These are phyloP conservation scores for Samsoniella hepiali DNA, from an alignment of 2,329 filamentous ascomycete genomes.

Conservation along the genomic window DNA sequence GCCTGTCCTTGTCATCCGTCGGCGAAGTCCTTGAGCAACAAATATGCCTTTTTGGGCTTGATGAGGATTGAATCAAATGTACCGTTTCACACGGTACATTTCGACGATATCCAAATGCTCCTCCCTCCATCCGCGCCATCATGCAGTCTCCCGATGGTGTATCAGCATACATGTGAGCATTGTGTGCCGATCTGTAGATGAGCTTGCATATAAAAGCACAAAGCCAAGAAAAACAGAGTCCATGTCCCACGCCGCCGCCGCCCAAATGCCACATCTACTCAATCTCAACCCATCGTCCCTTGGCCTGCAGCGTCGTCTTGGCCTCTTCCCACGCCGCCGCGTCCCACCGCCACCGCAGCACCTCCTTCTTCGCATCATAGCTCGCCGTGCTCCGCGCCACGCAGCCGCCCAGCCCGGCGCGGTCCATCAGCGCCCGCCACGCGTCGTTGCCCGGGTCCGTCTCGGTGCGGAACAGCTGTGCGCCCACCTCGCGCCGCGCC, in stretches of 20 bases:
- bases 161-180: background rate
- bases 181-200: too few relatives aligned
- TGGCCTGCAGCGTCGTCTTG: constrained; percentile 19
- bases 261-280: background rate
- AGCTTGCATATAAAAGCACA: too few relatives aligned
- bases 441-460: constrained; percentile 22
- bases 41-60: too few relatives aligned
- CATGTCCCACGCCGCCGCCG: background rate
- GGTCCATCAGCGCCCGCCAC: constrained; percentile 20
- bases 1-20: background rate
- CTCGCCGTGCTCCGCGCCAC: constrained; percentile 15
- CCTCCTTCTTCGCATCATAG: constrained; percentile 16
- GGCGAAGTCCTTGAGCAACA: too few relatives aligned
- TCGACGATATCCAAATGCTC: too few relatives aligned
- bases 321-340: constrained; percentile 19
- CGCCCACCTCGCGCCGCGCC: constrained; percentile 22
- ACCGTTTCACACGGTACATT: too few relatives aligned
- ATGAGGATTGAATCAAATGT: too few relatives aligned
- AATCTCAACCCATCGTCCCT: constrained; percentile 20
- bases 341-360: constrained; percentile 18
- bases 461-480: constrained; percentile 22
- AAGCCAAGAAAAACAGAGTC: background rate
- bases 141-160: background rate
- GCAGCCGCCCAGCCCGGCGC: constrained; percentile 13
- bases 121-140: background rate